Evolutionary conservation across 805 yeast species (phyloP).

Genomic region (Saccharomycopsis vini): DNA sequence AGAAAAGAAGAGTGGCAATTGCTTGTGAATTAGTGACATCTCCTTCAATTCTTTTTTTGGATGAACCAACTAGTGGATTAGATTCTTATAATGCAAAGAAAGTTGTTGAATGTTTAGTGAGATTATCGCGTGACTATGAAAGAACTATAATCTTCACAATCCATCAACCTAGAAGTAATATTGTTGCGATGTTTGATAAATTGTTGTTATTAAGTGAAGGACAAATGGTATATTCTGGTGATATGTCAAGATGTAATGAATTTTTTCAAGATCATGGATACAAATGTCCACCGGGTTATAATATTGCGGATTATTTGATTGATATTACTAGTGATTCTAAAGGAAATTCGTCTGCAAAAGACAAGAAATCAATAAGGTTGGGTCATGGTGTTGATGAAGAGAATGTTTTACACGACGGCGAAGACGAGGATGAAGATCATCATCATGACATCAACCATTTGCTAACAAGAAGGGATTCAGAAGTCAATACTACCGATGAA

Average conservation of each 20-base stretch:
- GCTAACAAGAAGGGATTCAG: slow-evolving; percentile 23
- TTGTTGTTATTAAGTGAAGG: slow-evolving; percentile 78
- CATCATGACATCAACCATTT: slow-evolving; percentile 25
- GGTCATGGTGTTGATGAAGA: slow-evolving; percentile 25
- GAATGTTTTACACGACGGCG: slow-evolving; percentile 23
- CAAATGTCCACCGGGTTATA: slow-evolving; percentile 80
- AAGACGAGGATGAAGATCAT: slow-evolving; percentile 22
- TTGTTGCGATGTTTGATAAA: slow-evolving; percentile 83
- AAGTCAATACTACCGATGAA: slow-evolving; percentile 57
- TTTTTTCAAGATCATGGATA: slow-evolving; percentile 72
- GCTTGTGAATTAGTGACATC: slow-evolving; percentile 90
- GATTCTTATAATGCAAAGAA: slow-evolving; percentile 91
- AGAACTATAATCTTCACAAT: slow-evolving; percentile 89
- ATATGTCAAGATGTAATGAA: slow-evolving; percentile 62
- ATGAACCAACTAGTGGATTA: slow-evolving; percentile 93
- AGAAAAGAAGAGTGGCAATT: slow-evolving; percentile 82
- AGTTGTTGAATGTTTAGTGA: slow-evolving; percentile 77
- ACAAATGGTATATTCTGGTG: slow-evolving; percentile 78
- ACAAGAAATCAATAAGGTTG: slow-evolving; percentile 3
- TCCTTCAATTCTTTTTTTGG: slow-evolving; percentile 73
- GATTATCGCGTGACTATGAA: slow-evolving; percentile 68
- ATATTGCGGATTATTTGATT: slow-evolving; percentile 86
- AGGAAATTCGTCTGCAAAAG: slow-evolving; percentile 18
- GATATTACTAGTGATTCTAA: slow-evolving; percentile 71
- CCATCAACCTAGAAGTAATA: slow-evolving; percentile 95